Percentiles rank a stretch among this genome's conserved stretches.
Evolutionary conservation across 2,329 filamentous ascomycete genomes (phyloP).

Genomic region (Colletotrichum sp.): DNA sequence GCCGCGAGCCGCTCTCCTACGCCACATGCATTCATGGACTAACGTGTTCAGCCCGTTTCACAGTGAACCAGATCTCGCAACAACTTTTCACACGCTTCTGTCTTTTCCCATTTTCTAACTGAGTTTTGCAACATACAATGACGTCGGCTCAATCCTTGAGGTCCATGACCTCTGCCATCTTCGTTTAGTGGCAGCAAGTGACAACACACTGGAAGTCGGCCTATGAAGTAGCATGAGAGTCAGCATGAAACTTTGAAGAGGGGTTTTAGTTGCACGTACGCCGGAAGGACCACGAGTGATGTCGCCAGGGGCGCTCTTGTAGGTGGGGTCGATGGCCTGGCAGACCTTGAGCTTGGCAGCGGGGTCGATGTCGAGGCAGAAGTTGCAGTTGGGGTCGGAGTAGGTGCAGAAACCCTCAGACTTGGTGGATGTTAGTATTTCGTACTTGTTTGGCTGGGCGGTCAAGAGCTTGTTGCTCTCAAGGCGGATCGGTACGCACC

Average conservation of each 20-base stretch:
- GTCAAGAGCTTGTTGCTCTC: background rate
- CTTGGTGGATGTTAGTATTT: background rate
- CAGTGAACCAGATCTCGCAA: background rate
- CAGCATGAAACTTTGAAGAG: background rate
- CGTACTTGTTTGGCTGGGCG: background rate
- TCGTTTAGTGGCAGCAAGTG: background rate
- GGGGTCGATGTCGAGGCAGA: background rate
- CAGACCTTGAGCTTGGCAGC: background rate
- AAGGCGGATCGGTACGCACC: background rate
- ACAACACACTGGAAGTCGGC: background rate
- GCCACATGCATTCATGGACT: background rate
- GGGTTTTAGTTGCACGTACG: background rate
- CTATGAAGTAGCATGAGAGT: background rate
- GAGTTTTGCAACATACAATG: background rate
- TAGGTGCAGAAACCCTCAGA: background rate
- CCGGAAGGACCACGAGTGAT: background rate
- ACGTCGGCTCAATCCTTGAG: background rate
- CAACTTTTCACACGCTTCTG: background rate
- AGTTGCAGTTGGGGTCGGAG: slow-evolving; percentile 7
- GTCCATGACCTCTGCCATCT: background rate
- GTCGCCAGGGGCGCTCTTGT: background rate
- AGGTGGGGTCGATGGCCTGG: background rate
- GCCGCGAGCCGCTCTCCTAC: background rate
- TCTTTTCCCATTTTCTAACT: background rate
- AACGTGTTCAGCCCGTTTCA: background rate